Evolutionary conservation across 768 basidiomycete species (phyloP), one percentile per base, ranked within the genome.

Genomic region (Clitopilus passeckerianus): DNA sequence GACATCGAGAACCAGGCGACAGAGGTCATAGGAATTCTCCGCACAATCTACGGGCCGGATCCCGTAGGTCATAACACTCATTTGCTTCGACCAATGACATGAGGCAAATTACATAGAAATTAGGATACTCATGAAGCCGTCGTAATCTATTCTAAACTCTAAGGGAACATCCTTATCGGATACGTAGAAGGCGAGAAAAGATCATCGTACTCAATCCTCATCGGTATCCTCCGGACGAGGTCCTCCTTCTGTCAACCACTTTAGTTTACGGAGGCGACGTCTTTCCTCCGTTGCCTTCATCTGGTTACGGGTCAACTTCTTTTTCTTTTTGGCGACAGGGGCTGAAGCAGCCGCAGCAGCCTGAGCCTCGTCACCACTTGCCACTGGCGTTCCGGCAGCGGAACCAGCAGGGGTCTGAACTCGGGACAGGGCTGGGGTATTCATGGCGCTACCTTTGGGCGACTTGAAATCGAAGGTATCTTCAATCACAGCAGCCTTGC

Each of bases 281-380:
- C 95, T 80, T 72, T 95, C 95, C 71, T 95, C 94, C 72, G 85
- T 87, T 5, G 83, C 92, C 74, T 98, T 98, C 63, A 89, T 23
- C 71, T 96, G 91, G 73, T 94, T 94, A 53, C 91, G 83, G n/a
- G 91, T 93, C 70, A 80, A 37, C 77, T 94, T 96, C 81, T 96
- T 96, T 80, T 95, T 95, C 80, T 89, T 93, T 75, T 79, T 87
- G 56, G 77, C 68, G 37, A 77, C 68, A 41, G 70, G 66, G 24
- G 76, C 79, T 10, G 69, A 70, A 12, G 62, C 57, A 20, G 61
- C 66, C 18, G 69, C 70, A 12, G 62, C 56, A 20, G 61, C 67
- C 22, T 60, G 62, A 57, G 85, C 87, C 69, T 93, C 91, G 46
- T 80, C 83, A n/a, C 90, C 92, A 67, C 90, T 92, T 23, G 74